A percentile compares a stretch with the other conserved stretches of the same genome.
Evolutionary conservation across 345 rosid species (phyloP).

Genomic region (Rhizophora mangle): DNA sequence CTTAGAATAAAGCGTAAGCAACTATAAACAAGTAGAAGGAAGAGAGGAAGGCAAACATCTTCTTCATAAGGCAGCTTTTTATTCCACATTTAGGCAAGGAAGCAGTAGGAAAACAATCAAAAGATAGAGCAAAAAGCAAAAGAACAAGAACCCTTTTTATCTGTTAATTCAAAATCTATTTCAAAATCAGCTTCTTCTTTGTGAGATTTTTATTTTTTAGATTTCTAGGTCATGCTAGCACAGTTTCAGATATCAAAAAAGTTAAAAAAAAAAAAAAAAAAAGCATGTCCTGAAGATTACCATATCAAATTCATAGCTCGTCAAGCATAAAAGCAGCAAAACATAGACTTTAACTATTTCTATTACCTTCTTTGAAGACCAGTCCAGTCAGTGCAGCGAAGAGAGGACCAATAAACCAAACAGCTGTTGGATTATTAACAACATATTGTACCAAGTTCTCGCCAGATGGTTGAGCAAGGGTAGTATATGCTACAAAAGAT

Average conservation of each 20-base stretch:
- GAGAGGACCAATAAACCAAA: slow-evolving; percentile 93
- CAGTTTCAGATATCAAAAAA: neutral
- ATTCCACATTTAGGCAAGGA: too few relatives aligned
- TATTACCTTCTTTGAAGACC: slow-evolving; percentile 88
- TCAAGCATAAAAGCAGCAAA: neutral
- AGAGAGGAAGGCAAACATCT: too few relatives aligned
- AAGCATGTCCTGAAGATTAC: neutral
- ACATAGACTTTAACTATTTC: neutral
- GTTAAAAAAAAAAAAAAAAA: neutral
- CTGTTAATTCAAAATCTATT: too few relatives aligned
- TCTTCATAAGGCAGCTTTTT: too few relatives aligned
- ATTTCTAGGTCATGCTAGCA: too few relatives aligned
- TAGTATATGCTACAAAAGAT: slow-evolving; percentile 53
- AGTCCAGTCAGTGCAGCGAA: slow-evolving; percentile 89
- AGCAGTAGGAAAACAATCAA: too few relatives aligned
- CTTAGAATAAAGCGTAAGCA: too few relatives aligned
- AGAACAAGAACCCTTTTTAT: too few relatives aligned
- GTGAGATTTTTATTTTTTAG: too few relatives aligned
- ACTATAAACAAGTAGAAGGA: too few relatives aligned
- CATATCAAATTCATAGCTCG: neutral
- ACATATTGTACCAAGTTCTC: slow-evolving; percentile 68
- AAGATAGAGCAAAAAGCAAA: too few relatives aligned
- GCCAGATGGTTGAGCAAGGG: slow-evolving; percentile 71
- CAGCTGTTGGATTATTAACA: slow-evolving; percentile 52
- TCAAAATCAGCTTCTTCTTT: too few relatives aligned